Percentiles rank a stretch among this genome's conserved stretches.
Conservation (phyloP, 2,329 filamentous ascomycete genomes). For the Diplodia sapinea region DNA sequence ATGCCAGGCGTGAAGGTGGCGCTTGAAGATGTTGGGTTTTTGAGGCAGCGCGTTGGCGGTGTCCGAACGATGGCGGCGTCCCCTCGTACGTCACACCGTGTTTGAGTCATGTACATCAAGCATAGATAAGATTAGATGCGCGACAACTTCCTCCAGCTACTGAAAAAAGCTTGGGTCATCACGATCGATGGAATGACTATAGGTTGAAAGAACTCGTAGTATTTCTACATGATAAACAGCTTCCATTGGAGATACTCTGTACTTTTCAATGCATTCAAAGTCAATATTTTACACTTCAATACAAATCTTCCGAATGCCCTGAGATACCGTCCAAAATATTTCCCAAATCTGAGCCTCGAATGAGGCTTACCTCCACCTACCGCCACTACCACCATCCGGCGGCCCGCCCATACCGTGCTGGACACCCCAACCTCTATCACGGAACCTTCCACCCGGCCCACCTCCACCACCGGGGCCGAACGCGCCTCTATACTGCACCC, state of each 20-base stretch:
- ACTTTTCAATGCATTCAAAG: neutral
- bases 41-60: constrained; percentile 1
- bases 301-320: neutral
- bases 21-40: neutral
- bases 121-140: constrained; percentile 22
- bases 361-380: neutral
- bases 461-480: constrained; percentile 34
- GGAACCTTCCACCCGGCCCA: constrained; percentile 32
- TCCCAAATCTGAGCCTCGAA: neutral
- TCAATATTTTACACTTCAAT: constrained; percentile 1
- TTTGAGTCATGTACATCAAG: constrained; percentile 10
- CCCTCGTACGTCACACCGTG: constrained; percentile 20
- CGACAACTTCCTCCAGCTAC: neutral
- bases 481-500: constrained; percentile 33
- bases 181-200: neutral
- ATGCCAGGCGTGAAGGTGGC: neutral
- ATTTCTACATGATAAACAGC: neutral
- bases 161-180: no score
- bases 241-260: neutral
- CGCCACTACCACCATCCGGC: neutral
- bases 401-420: constrained; percentile 25
- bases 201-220: neutral
- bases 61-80: constrained; percentile 1
- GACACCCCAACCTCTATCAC: constrained; percentile 30
- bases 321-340: neutral